Base-by-base conservation (phyloP, 805 yeast species). In the Yamadazyma scolyti region DNA sequence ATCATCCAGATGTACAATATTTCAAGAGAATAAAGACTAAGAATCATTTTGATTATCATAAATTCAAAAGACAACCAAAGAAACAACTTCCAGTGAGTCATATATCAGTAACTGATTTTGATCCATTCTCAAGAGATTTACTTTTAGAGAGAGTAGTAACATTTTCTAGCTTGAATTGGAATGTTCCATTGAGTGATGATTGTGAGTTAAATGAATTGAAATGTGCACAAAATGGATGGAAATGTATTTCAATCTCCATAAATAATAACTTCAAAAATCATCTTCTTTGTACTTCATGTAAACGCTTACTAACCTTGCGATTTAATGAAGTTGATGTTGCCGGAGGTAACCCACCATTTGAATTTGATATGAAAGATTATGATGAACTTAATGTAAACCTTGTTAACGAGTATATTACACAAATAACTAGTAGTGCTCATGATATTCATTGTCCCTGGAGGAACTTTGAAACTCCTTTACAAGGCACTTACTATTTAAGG, bases 181-280 rank as follows among this genome's bases (percentile, higher is more conserved):
- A 16, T 11, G 33, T 36, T 15, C 48, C 49, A 3, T 20, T 30
- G 20, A 23, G 25, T 9, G 23, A 18, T 15, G 28, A 27, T n/a
- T 26, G 16, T 9, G 28, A 34, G 5, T 46, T 76, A 16, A 68
- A 58, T 5, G 79, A 77, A 31, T 52, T 77, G 20, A 58, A 48
- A 18, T 70, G 77, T 43, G 65, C 78, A 1, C 43, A 68, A 14
- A 58, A 67, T 31, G 82, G 82, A 2, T 77, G 82, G 82, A 52
- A 47, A 29, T 69, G 75, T 38, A 65, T 63, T 10, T 49, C 61
- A 6, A 45, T 56, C 15, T 40, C 56, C 1, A 28, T 37, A 6
- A 38, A 38, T 25, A 43, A 44, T 19, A 38, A 47, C 25, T 34
- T 47, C 6, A 52, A 49, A 33, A 65, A 64, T 39, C 57, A 51